phyloP scores from a whole-genome alignment of 805 yeast genomes.

The Cyberlindnera mississippiensis region DNA sequence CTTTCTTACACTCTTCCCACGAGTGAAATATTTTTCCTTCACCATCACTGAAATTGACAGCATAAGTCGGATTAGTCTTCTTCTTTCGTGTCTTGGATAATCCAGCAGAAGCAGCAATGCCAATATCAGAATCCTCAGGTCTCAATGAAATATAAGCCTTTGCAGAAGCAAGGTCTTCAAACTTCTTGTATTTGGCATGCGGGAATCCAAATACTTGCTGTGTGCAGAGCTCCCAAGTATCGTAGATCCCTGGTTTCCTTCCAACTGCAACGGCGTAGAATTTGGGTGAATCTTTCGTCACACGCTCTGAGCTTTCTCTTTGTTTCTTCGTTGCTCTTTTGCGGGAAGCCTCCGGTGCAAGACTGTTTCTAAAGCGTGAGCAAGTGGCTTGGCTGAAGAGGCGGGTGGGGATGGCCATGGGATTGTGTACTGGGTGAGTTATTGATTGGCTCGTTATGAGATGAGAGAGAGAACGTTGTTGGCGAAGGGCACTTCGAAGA shows the following conservation, averaged over 20 bases:
- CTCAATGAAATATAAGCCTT: background rate
- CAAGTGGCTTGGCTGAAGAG: too few relatives aligned
- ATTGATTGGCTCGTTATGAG: background rate
- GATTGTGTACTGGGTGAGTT: too few relatives aligned
- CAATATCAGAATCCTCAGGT: too few relatives aligned
- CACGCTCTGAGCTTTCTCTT: too few relatives aligned
- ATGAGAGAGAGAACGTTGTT: too few relatives aligned
- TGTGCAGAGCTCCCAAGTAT: slow-evolving; percentile 55
- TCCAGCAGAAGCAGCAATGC: too few relatives aligned
- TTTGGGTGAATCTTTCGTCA: too few relatives aligned
- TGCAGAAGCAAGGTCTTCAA: slow-evolving; percentile 46
- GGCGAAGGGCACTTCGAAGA: too few relatives aligned
- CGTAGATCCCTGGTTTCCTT: slow-evolving; percentile 51
- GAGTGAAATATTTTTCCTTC: slow-evolving; percentile 26
- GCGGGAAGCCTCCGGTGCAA: too few relatives aligned
- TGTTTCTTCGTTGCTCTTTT: too few relatives aligned
- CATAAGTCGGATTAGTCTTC: slow-evolving; percentile 32
- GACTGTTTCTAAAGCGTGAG: too few relatives aligned
- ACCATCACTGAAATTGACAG: slow-evolving; percentile 29
- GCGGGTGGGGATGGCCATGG: too few relatives aligned
- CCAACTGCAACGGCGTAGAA: slow-evolving; percentile 58
- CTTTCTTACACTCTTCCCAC: slow-evolving; percentile 32
- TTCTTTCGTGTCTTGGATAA: slow-evolving; percentile 14
- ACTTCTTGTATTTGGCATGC: slow-evolving; percentile 37
- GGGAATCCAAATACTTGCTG: slow-evolving; percentile 44